These are phyloP conservation scores for Triticum urartu DNA, from an alignment of 176 grass and related monocot species.

Conservation along the genomic window DNA sequence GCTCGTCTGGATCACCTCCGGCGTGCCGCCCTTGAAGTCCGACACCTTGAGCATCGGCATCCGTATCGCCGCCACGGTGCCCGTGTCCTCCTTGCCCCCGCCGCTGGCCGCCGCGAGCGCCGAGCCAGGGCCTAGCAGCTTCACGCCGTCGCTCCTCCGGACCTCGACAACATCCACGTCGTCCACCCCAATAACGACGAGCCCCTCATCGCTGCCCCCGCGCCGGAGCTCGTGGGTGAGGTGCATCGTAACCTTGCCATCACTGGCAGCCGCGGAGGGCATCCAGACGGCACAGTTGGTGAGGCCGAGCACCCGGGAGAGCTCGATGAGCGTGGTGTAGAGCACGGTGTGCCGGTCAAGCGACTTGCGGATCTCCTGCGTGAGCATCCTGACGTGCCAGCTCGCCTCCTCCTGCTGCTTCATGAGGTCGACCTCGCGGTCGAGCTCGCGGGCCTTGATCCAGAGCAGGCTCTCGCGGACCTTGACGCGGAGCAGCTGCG, in stretches of 20 bases:
- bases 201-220: neutral
- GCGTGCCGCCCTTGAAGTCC: constrained; percentile 67
- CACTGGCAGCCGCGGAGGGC: constrained; percentile 46
- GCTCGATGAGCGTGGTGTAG: constrained; percentile 93
- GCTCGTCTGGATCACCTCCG: constrained; percentile 58
- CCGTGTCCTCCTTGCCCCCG: constrained; percentile 37
- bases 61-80: constrained; percentile 65
- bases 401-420: constrained; percentile 86
- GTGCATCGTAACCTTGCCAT: constrained; percentile 41
- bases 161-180: constrained; percentile 58
- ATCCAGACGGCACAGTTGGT: constrained; percentile 94
- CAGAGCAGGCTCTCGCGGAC: constrained; percentile 85
- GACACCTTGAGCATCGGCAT: constrained; percentile 85
- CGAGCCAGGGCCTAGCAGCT: constrained; percentile 53
- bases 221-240: constrained; percentile 69
- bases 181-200: constrained; percentile 1
- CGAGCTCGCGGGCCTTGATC: constrained; percentile 77
- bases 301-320: constrained; percentile 79
- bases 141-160: constrained; percentile 49
- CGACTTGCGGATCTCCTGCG: constrained; percentile 84
- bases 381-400: constrained; percentile 97
- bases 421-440: constrained; percentile 80
- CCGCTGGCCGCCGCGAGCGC: constrained; percentile 57
- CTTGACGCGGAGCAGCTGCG: constrained; percentile 92
- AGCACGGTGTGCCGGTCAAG: constrained; percentile 88